These are phyloP conservation scores for Cyclotella atomus DNA, from an alignment of 108 stramenopile species.

Conservation along the genomic window DNA sequence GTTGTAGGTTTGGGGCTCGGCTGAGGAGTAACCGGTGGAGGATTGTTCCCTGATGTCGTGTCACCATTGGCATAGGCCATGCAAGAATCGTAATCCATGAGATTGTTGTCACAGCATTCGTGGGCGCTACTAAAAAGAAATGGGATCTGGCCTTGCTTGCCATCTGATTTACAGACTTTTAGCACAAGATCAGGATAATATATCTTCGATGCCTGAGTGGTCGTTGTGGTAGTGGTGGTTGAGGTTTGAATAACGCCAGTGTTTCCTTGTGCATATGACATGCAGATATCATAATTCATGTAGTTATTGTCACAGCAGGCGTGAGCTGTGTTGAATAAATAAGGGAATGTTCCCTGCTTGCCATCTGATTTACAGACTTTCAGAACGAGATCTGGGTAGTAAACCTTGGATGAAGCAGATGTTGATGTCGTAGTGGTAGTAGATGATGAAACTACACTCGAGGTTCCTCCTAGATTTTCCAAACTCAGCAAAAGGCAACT, in stretches of 20 bases:
- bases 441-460: background rate
- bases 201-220: background rate
- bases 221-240: background rate
- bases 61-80: background rate
- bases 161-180: constrained; percentile 4
- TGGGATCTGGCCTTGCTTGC: background rate
- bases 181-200: constrained; percentile 6
- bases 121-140: background rate
- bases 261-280: constrained; percentile 12
- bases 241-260: background rate
- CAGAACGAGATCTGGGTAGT: constrained; percentile 22
- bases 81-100: constrained; percentile 20
- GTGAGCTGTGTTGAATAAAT: constrained; percentile 16
- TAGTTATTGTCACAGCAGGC: constrained; percentile 23
- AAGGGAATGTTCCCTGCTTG: constrained; percentile 13
- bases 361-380: constrained; percentile 41
- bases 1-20: no score
- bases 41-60: background rate
- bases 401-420: background rate
- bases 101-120: constrained; percentile 5
- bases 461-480: background rate
- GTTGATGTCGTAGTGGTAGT: background rate
- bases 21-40: no score
- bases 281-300: constrained; percentile 29
- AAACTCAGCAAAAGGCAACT: background rate